Evolutionary conservation across 768 basidiomycete species (phyloP).

Genomic region (Kwoniella sp.): DNA sequence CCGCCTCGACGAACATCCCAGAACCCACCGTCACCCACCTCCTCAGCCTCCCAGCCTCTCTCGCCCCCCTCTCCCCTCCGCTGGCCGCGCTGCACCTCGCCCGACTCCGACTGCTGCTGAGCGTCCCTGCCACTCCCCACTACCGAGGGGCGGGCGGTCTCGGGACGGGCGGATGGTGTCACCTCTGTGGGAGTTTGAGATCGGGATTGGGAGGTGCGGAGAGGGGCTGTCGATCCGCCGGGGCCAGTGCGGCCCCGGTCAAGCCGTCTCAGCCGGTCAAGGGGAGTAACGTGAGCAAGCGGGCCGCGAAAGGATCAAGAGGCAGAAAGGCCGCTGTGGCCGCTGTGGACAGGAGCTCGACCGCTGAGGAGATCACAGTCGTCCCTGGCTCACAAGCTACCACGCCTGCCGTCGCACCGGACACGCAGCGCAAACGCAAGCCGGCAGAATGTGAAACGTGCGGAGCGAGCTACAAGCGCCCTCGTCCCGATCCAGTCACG

Average conservation of each 20-base stretch:
- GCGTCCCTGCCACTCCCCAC: slow-evolving; percentile 3
- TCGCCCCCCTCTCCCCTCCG: slow-evolving; percentile 28
- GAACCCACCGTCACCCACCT: slow-evolving; percentile 20
- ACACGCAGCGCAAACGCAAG: slow-evolving; percentile 4
- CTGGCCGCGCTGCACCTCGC: slow-evolving; percentile 39
- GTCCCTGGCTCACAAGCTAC: too few species aligned
- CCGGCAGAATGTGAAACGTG: slow-evolving; percentile 20
- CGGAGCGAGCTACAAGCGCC: slow-evolving; percentile 17
- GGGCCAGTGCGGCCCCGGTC: too few species aligned
- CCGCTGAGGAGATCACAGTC: too few species aligned
- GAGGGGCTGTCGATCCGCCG: too few species aligned
- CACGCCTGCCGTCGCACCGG: too few species aligned
- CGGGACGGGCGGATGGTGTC: slow-evolving; percentile 25
- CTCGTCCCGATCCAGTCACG: slow-evolving; percentile 8
- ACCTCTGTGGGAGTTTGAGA: slow-evolving; percentile 27
- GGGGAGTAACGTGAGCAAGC: too few species aligned
- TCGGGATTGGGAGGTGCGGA: slow-evolving; percentile 10
- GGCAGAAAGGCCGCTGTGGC: background rate
- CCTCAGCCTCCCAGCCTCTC: slow-evolving; percentile 23
- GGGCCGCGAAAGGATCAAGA: too few species aligned
- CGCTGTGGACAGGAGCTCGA: too few species aligned
- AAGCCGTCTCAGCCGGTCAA: too few species aligned
- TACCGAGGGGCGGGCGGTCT: too few species aligned
- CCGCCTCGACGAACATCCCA: background rate
- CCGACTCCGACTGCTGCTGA: slow-evolving; percentile 20